Conservation (phyloP, 257 asterid genomes). For the Capsicum baccatum region DNA sequence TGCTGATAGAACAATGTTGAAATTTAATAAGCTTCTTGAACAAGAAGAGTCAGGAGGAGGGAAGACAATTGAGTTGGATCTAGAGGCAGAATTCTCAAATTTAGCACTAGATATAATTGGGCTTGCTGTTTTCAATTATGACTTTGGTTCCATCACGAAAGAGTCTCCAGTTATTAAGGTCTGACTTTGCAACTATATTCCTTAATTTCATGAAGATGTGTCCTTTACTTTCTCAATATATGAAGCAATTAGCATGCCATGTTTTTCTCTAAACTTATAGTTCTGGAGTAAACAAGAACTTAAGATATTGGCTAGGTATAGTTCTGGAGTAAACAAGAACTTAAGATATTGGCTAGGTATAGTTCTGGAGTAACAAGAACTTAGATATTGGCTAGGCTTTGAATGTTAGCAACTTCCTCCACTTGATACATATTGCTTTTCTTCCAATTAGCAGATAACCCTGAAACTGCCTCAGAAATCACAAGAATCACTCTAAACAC, state of each 20-base stretch:
- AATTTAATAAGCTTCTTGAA: slow-evolving; percentile 73
- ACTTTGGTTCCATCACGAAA: slow-evolving; percentile 92
- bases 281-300: background rate
- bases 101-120: slow-evolving; percentile 97
- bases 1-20: slow-evolving; percentile 67
- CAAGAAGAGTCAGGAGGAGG: slow-evolving; percentile 55
- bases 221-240: slow-evolving; percentile 4
- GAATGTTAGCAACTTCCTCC: no score
- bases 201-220: slow-evolving; percentile 21
- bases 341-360: no score
- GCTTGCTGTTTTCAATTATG: slow-evolving; percentile 88
- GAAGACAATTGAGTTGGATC: slow-evolving; percentile 70
- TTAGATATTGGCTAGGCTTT: no score
- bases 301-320: no score
- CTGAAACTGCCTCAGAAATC: no score
- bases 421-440: no score
- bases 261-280: background rate
- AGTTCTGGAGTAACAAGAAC: no score
- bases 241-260: background rate
- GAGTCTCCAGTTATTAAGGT: slow-evolving; percentile 99
- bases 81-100: slow-evolving; percentile 93
- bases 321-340: no score
- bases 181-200: slow-evolving; percentile 24
- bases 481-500: no score
- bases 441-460: no score